phyloP scores from a whole-genome alignment of 805 yeast genomes.

The Clavispora fructus region DNA sequence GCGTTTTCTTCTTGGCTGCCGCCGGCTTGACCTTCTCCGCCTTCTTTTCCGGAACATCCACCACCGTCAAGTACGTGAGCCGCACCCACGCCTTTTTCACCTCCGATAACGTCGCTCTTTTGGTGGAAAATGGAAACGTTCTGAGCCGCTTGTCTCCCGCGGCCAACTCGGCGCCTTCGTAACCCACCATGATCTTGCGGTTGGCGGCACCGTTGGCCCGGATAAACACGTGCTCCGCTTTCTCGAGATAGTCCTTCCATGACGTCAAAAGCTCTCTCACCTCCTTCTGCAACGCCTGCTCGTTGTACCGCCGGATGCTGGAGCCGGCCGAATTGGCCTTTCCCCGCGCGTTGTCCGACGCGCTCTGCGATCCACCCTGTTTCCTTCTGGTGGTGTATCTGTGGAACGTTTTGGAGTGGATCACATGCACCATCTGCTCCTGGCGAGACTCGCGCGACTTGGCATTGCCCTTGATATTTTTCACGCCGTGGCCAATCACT shows the following conservation, averaged over 20 bases:
- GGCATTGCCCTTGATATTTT: conserved; percentile 51
- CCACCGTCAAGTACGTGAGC: conserved; percentile 53
- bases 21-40: conserved; percentile 13
- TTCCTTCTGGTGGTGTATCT: conserved; percentile 93
- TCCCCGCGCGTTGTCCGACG: conserved; percentile 87
- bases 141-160: conserved; percentile 58
- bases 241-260: conserved; percentile 60
- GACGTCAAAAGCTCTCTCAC: conserved; percentile 58
- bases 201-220: conserved; percentile 76
- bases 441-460: conserved; percentile 44
- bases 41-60: conserved; percentile 47
- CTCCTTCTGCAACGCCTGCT: conserved; percentile 73
- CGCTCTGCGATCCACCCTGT: conserved; percentile 96
- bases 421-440: conserved; percentile 58
- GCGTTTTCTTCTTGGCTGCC: conserved; percentile 14
- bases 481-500: conserved; percentile 67
- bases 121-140: conserved; percentile 83
- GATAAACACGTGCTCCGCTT: conserved; percentile 67
- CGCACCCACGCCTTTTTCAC: conserved; percentile 81
- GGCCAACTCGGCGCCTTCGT: conserved; percentile 51
- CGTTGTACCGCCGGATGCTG: conserved; percentile 81
- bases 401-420: conserved; percentile 83
- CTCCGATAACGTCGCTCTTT: conserved; percentile 78
- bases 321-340: conserved; percentile 97
- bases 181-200: conserved; percentile 60